Percentiles rank a stretch among this genome's conserved stretches.
These are phyloP conservation scores for Fusarium drepaniforme DNA, from an alignment of 2,329 filamentous ascomycete species.

Conservation along the genomic window DNA sequence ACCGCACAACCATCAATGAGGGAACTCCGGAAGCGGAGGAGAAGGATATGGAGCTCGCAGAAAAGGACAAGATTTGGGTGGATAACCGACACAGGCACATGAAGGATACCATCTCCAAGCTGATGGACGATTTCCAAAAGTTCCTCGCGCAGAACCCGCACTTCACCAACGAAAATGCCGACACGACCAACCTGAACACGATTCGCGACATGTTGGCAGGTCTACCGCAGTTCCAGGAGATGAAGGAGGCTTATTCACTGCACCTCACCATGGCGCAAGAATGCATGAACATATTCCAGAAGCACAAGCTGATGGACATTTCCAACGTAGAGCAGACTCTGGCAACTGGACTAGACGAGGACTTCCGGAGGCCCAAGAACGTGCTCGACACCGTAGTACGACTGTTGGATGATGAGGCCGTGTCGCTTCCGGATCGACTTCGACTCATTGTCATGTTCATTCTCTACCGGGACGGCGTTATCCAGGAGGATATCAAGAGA, in stretches of 20 bases:
- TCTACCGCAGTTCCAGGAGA: conserved; percentile 92
- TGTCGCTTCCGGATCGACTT: conserved; percentile 80
- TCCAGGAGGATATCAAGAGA: conserved; percentile 85
- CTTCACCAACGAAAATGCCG: conserved; percentile 80
- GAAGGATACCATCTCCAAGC: conserved; percentile 96
- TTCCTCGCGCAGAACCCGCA: conserved; percentile 94
- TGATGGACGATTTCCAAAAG: conserved; percentile 92
- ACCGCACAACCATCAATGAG: conserved; percentile 83
- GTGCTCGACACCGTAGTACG: conserved; percentile 87
- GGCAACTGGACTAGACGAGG: conserved; percentile 92
- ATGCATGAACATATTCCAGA: conserved; percentile 93
- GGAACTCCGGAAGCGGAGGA: conserved; percentile 77
- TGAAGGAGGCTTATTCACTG: conserved; percentile 94
- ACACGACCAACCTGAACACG: conserved; percentile 83
- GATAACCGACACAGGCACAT: conserved; percentile 96
- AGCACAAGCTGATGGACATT: conserved; percentile 86
- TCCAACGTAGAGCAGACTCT: conserved; percentile 91
- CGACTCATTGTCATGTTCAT: conserved; percentile 89
- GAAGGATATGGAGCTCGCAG: conserved; percentile 91
- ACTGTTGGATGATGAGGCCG: conserved; percentile 86
- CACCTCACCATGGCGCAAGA: conserved; percentile 98
- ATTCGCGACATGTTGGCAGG: conserved; percentile 98
- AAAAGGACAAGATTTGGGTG: conserved; percentile 95
- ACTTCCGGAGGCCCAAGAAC: conserved; percentile 91
- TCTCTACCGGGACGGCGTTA: conserved; percentile 86